Conservation (phyloP, 371 early-diverging fungal genomes). For the Syncephalastrum racemosum region DNA sequence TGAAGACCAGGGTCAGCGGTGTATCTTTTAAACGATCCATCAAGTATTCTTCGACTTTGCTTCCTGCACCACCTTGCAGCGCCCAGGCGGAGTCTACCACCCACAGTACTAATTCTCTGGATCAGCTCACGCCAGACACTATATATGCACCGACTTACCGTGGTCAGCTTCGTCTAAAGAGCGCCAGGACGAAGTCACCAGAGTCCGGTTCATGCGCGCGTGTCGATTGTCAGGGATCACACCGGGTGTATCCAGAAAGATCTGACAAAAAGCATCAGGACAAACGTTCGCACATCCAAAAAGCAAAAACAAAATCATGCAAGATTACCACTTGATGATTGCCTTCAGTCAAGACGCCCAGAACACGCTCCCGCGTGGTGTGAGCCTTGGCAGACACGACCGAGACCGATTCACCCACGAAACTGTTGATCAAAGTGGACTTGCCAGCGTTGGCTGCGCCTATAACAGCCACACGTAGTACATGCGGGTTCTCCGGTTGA, state of each 20-base stretch:
- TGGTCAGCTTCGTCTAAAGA: conserved; percentile 71
- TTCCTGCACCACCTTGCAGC: conserved; percentile 15
- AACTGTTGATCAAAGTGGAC: conserved; percentile 73
- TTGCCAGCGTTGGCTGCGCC: conserved; percentile 85
- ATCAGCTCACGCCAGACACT: neutral
- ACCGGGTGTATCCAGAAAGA: conserved; percentile 71
- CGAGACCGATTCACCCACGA: conserved; percentile 62
- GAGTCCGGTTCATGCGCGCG: conserved; percentile 55
- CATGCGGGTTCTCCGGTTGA: conserved; percentile 67
- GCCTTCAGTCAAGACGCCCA: conserved; percentile 58
- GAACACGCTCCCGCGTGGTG: conserved; percentile 68
- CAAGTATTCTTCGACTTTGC: conserved; percentile 55
- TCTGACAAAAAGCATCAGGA: conserved; percentile 6
- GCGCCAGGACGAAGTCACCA: conserved; percentile 74
- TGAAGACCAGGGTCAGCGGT: conserved; percentile 68
- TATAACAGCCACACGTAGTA: conserved; percentile 63
- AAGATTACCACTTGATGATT: conserved; percentile 55
- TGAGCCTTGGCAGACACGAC: conserved; percentile 75
- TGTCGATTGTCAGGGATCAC: conserved; percentile 42
- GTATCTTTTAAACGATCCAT: conserved; percentile 47
- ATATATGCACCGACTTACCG: conserved; percentile 19
- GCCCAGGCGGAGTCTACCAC: conserved; percentile 64
- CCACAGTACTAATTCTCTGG: conserved; percentile 40
- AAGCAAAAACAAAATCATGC: neutral
- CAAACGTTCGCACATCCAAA: neutral